A percentile compares a stretch with the other conserved stretches of the same genome.
Conservation (phyloP, 371 early-diverging fungal species). For the Circinella minor region DNA sequence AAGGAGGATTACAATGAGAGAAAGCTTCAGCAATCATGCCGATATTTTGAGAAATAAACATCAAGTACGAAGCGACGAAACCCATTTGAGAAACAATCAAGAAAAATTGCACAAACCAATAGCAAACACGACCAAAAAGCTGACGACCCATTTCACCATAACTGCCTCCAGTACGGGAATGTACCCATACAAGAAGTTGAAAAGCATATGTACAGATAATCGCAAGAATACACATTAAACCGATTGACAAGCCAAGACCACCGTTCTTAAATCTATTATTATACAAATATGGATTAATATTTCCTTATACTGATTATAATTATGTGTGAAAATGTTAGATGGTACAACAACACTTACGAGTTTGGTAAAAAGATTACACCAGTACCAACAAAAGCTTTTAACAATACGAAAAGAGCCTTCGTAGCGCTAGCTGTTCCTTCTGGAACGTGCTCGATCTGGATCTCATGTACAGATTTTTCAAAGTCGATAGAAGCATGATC, state of each 20-base stretch:
- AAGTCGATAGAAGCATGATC: conserved; percentile 21
- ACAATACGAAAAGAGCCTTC: conserved; percentile 77
- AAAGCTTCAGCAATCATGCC: conserved; percentile 47
- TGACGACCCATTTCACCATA: conserved; percentile 82
- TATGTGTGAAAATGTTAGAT: background rate
- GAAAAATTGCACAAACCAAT: conserved; percentile 60
- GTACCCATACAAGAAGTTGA: conserved; percentile 33
- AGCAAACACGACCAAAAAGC: conserved; percentile 65
- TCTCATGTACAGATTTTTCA: conserved; percentile 21
- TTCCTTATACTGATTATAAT: conserved; percentile 1
- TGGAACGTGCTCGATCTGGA: conserved; percentile 26
- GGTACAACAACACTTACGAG: conserved; percentile 41
- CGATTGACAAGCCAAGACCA: conserved; percentile 35
- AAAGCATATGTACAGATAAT: conserved; percentile 34
- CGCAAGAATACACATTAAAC: conserved; percentile 36
- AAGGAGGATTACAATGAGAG: conserved; percentile 34
- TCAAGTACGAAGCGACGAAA: conserved; percentile 51
- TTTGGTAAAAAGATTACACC: conserved; percentile 73
- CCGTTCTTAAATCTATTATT: conserved; percentile 38
- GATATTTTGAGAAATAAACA: conserved; percentile 55
- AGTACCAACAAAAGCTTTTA: conserved; percentile 82
- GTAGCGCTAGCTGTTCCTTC: conserved; percentile 56
- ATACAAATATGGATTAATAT: background rate
- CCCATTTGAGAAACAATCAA: conserved; percentile 74
- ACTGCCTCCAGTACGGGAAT: conserved; percentile 60